These are phyloP conservation scores for Fraxinus ornus DNA, from an alignment of 305 asterid species.

Conservation along the genomic window DNA sequence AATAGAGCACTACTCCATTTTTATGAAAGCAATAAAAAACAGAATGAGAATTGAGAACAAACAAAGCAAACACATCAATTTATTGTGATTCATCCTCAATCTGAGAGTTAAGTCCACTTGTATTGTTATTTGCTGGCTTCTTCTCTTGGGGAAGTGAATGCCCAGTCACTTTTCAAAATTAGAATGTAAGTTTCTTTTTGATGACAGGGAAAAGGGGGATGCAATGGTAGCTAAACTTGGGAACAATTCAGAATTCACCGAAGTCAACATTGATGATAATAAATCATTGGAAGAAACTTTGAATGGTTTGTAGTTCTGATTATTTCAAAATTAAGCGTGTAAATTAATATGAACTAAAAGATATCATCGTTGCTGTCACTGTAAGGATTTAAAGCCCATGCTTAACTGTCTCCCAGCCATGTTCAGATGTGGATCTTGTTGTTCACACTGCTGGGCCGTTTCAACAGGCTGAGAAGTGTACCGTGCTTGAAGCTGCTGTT, in stretches of 20 bases:
- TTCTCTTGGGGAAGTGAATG: not conserved
- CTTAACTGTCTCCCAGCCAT: constrained; percentile 1
- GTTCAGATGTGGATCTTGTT: constrained; percentile 82
- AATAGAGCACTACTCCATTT: not conserved
- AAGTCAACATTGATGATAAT: constrained; percentile 59
- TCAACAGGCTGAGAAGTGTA: constrained; percentile 73
- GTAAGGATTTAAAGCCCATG: not conserved
- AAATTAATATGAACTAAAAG: not conserved
- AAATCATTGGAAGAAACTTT: constrained; percentile 54
- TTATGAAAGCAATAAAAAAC: not conserved
- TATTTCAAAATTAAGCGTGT: not conserved
- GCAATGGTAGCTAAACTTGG: constrained; percentile 64
- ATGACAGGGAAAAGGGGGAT: constrained; percentile 72
- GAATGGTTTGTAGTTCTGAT: constrained; percentile 46
- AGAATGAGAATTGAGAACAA: not conserved
- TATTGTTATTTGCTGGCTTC: not conserved
- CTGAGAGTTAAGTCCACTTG: not conserved
- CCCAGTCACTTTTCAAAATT: not conserved
- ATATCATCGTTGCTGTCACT: not conserved
- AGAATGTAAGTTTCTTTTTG: not conserved
- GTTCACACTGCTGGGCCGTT: constrained; percentile 92
- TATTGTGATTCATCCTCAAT: not conserved
- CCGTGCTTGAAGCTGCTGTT: constrained; percentile 88
- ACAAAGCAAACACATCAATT: not conserved
- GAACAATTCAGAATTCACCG: constrained; percentile 49